These are phyloP conservation scores for Chlamydomonas schloesseri DNA, from an alignment of 139 green algal species.

Conservation along the genomic window DNA sequence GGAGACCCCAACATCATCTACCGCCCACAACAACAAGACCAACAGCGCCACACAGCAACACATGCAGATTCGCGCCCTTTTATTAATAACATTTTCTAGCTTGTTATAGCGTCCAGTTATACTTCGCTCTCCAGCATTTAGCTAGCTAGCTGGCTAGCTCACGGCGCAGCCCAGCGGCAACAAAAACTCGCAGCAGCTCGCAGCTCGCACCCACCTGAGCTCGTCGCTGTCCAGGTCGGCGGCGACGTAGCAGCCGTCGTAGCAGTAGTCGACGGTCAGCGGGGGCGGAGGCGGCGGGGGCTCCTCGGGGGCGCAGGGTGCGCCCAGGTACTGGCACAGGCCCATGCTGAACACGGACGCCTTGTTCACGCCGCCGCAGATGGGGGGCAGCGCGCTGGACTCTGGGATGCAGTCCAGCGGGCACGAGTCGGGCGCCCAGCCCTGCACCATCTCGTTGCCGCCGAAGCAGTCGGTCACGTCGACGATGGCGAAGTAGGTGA, in stretches of 20 bases:
- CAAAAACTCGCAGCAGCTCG: no score
- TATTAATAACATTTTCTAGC: no score
- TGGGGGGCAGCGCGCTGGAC: background rate
- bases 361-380: background rate
- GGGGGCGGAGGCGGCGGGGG: background rate
- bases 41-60: no score
- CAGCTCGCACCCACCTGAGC: background rate
- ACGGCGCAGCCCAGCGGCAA: no score
- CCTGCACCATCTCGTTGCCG: background rate
- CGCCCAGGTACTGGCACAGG: constrained; percentile 8
- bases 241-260: background rate
- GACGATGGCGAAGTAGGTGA: background rate
- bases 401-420: constrained; percentile 5
- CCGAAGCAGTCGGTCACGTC: constrained; percentile 3
- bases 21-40: no score
- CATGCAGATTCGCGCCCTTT: no score
- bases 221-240: background rate
- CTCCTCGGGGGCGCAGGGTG: background rate
- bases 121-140: no score
- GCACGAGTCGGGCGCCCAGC: constrained; percentile 15
- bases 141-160: no score
- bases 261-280: background rate
- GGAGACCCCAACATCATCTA: no score
- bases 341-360: constrained; percentile 37
- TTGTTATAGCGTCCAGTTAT: no score